Conservation (phyloP, 2,329 filamentous ascomycete species). For the Cytospora paraplurivora region DNA sequence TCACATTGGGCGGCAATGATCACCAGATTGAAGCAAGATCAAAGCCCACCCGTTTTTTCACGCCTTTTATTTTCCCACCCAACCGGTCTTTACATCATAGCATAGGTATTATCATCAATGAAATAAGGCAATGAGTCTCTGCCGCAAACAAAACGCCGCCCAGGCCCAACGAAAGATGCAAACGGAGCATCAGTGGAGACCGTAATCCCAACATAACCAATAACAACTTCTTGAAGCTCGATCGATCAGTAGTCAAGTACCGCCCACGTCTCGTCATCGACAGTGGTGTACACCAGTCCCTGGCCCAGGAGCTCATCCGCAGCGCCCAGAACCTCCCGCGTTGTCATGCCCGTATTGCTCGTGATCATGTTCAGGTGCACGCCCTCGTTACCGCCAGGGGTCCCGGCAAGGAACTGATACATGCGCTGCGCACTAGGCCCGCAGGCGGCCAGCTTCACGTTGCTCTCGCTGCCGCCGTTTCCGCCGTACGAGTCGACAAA, state of each 20-base stretch:
- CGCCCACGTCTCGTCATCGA: slow-evolving; percentile 92
- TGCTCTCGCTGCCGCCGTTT: slow-evolving; percentile 43
- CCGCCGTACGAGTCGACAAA: slow-evolving; percentile 56
- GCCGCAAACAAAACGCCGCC: slow-evolving; percentile 25
- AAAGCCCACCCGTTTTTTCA: slow-evolving; percentile 5
- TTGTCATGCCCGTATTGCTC: slow-evolving; percentile 62
- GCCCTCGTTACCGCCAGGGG: slow-evolving; percentile 77
- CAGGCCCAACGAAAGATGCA: slow-evolving; percentile 22
- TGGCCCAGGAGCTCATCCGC: slow-evolving; percentile 76
- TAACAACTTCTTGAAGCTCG: slow-evolving; percentile 1
- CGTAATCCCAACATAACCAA: slow-evolving; percentile 4
- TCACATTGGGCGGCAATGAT: slow-evolving; percentile 1
- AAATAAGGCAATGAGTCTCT: slow-evolving; percentile 24
- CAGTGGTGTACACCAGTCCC: slow-evolving; percentile 84
- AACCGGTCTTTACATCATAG: slow-evolving; percentile 28
- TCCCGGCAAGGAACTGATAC: slow-evolving; percentile 67
- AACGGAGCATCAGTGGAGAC: slow-evolving; percentile 2
- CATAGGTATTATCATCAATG: slow-evolving; percentile 26
- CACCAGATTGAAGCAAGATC: slow-evolving; percentile 15
- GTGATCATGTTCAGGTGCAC: slow-evolving; percentile 79
- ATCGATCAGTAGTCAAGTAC: slow-evolving; percentile 65
- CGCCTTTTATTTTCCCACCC: slow-evolving; percentile 2
- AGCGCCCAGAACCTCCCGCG: slow-evolving; percentile 72
- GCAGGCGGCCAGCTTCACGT: slow-evolving; percentile 50
- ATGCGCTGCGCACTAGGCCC: slow-evolving; percentile 66